Base-by-base conservation (phyloP, 1,284 basidiomycete species). In the Papiliotrema fonsecae region DNA sequence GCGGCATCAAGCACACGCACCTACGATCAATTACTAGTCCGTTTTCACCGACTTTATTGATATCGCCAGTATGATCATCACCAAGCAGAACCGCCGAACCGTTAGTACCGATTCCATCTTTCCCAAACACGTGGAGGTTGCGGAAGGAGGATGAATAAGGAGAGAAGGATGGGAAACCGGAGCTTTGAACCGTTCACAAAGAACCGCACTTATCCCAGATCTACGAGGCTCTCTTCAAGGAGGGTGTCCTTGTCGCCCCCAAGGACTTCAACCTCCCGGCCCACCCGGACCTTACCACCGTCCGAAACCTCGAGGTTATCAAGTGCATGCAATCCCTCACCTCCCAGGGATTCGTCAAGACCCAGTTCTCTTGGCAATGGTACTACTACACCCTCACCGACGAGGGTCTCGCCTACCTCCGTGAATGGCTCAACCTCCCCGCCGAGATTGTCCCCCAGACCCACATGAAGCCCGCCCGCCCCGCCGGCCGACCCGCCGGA, bases 171-270 rank as follows among this genome's bases (percentile, higher is more conserved):
- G n/a, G n/a, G n/a, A n/a, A n/a, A n/a, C n/a, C n/a, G n/a, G n/a
- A n/a, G n/a, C n/a, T n/a, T n/a, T n/a, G n/a, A n/a, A n/a, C n/a
- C n/a, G n/a, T n/a, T n/a, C n/a, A n/a, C n/a, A 27, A 28, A 6
- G 34, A 16, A 45, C 26, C 7, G 42, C 35, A 9, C 14, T 32
- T 13, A 37, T 22, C 6, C 5, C 52, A 72, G 69, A 93, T 94
- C 79, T 93, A 93, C 81, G 91, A 97, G 79, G 86, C 86, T 80
- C 90, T 97, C 81, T 97, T 97, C 87, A 93, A 93, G 79, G 92
- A 97, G 86, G 94, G 96, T 70, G 96, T 97, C 60, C 80, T 97
- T 73, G 94, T 98, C 74, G 94, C 94, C 70, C 93, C 96, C 81
- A 98, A 98, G 81, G 92, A 99, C 78, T 97, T 82, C 81, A 94